These are phyloP conservation scores for Solanum microdontum DNA, from an alignment of 257 asterid genomes.

Conservation along the genomic window DNA sequence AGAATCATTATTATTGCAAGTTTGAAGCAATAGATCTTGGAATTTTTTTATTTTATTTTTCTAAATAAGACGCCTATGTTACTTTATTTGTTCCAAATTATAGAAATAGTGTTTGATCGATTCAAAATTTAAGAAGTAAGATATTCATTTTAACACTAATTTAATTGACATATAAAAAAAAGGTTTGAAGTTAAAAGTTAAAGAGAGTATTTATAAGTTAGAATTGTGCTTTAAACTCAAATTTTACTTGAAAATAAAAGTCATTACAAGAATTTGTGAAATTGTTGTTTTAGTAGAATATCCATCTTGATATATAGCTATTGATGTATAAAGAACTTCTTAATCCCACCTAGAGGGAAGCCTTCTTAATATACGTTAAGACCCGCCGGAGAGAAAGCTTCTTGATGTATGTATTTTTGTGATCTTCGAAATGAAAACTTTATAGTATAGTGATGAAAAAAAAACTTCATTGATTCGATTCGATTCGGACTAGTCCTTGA, in stretches of 20 bases:
- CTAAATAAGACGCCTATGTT: neutral
- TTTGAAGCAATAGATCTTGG: neutral
- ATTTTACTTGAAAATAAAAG: neutral
- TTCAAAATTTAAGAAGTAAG: neutral
- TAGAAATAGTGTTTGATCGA: neutral
- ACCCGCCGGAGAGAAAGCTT: neutral
- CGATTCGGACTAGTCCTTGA: neutral
- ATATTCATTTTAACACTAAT: no score
- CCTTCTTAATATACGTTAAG: neutral
- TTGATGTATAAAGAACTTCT: neutral
- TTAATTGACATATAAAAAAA: no score
- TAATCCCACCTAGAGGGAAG: neutral
- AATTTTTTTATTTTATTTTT: neutral
- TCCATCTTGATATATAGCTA: no score
- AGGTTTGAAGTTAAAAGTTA: neutral
- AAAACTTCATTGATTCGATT: neutral
- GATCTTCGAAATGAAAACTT: neutral
- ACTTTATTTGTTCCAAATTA: neutral
- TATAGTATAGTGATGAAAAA: neutral
- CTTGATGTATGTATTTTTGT: neutral
- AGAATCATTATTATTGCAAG: neutral
- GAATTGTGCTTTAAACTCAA: neutral
- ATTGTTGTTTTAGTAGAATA: neutral
- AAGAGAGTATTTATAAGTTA: no score
- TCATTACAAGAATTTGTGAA: neutral